A percentile compares a stretch with the other conserved stretches of the same genome.
Evolutionary conservation across 352 stramenopile species (phyloP).

Genomic region (Phytopythium helicoides): DNA sequence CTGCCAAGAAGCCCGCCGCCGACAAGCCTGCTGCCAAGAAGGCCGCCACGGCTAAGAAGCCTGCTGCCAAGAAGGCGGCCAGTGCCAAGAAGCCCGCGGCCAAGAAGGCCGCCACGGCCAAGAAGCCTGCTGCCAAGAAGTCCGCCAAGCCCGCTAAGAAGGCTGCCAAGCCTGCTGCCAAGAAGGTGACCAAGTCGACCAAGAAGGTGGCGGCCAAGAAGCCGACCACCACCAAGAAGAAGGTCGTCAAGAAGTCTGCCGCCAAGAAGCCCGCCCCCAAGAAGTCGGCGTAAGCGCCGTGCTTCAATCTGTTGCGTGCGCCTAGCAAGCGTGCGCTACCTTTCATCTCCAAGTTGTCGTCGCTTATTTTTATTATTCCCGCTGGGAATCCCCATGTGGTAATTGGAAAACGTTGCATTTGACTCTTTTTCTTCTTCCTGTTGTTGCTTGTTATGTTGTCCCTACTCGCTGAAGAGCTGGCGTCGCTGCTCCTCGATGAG

Average conservation of each 20-base stretch:
- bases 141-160: conserved; percentile 23
- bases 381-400: conserved; percentile 24
- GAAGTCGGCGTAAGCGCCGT: conserved; percentile 9
- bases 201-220: conserved; percentile 57
- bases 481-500: conserved; percentile 73
- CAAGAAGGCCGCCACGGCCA: conserved; percentile 22
- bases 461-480: conserved; percentile 55
- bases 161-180: conserved; percentile 10
- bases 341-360: conserved; percentile 1
- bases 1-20: conserved; percentile 27
- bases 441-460: conserved; percentile 2
- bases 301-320: too few relatives aligned
- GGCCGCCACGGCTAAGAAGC: conserved; percentile 33
- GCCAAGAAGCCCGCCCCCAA: conserved; percentile 47
- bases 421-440: conserved; percentile 7
- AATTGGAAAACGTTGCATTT: conserved; percentile 11
- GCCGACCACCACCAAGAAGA: conserved; percentile 55
- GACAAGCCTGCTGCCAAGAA: conserved; percentile 39
- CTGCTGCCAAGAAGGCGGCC: conserved; percentile 11
- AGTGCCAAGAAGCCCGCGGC: conserved; percentile 53
- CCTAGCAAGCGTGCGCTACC: not conserved
- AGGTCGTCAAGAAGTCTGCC: conserved; percentile 65
- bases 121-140: conserved; percentile 19
- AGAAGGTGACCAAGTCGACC: conserved; percentile 20
- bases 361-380: conserved; percentile 70